Conservation (phyloP, 2,329 filamentous ascomycete genomes). For the Calonectria pteridis region DNA sequence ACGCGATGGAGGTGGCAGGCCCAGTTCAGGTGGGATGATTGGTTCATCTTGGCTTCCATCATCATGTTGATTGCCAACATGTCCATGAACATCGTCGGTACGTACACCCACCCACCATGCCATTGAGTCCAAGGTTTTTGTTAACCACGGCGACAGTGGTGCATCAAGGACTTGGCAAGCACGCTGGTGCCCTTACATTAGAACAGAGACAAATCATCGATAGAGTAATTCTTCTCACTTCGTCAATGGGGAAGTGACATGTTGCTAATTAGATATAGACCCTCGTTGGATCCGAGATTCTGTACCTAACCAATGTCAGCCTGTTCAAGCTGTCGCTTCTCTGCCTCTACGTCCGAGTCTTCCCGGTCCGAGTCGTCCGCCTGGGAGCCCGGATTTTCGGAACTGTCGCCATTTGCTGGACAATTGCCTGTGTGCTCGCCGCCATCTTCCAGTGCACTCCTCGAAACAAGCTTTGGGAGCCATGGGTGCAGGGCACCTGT, state of each 20-base stretch:
- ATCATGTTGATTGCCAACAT: background rate
- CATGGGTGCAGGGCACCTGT: background rate
- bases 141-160: background rate
- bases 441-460: background rate
- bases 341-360: constrained; percentile 2
- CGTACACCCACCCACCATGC: background rate
- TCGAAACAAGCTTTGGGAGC: background rate
- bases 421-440: background rate
- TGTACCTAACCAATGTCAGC: constrained; percentile 1
- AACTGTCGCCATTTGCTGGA: background rate
- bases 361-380: background rate
- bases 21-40: background rate
- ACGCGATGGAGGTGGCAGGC: background rate
- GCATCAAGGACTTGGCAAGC: background rate
- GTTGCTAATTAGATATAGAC: background rate
- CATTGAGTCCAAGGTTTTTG: background rate
- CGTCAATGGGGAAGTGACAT: no score
- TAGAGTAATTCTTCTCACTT: background rate
- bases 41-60: background rate
- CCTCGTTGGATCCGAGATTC: background rate
- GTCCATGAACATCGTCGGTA: background rate
- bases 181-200: background rate
- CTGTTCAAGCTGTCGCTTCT: background rate
- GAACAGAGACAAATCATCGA: background rate
- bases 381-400: background rate